Evolutionary conservation across 371 early-diverging fungal species (phyloP), one percentile per base, ranked within the genome.

Genomic region (Apophysomyces elegans): DNA sequence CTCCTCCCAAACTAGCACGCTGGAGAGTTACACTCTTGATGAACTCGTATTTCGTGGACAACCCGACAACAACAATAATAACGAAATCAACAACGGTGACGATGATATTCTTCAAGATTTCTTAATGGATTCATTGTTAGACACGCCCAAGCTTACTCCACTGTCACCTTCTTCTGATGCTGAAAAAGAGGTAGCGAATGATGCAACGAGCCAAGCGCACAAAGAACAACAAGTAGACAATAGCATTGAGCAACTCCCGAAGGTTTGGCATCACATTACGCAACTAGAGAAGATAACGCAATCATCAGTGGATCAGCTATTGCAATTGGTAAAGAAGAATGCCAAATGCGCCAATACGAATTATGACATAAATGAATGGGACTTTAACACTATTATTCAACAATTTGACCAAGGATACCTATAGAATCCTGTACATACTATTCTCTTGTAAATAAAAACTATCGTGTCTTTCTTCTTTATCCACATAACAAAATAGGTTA

Each of bases 281-380:
- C 50, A 65, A 16, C 46, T 47, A 21, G 65, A 58, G 18, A 58
- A 41, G 38, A 41, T 59, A 18, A 35, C 65, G n/a, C 45, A 65
- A 45, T 65, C 50, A 12, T 59, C 59, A 47, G 65, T 65, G 26
- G 60, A 65, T 59, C 65, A 65, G 12, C 44, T 65, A 37, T 35
- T 65, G 14, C 26, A 65, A 16, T 50, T 45, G 4, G 59, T 65
- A n/a, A 65, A 65, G 35, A 65, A 54, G 21, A 57, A 44, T 54
- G 61, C 38, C 14, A 36, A 36, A 37, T 57, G 43, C 58, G 56
- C 58, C 9, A 16, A 62, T 47, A 56, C 46, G 21, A 50, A 37
- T 8, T 60, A 61, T 36, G 56, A 45, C 6, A 58, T 64, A n/a
- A 69, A 73, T 21, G 73, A 73, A 14, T 73, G 73, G 73, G 73